A percentile compares a stretch with the other conserved stretches of the same genome.
Evolutionary conservation across 2,329 filamentous ascomycete species (phyloP).

Genomic region (Ophiocordyceps sinensis): DNA sequence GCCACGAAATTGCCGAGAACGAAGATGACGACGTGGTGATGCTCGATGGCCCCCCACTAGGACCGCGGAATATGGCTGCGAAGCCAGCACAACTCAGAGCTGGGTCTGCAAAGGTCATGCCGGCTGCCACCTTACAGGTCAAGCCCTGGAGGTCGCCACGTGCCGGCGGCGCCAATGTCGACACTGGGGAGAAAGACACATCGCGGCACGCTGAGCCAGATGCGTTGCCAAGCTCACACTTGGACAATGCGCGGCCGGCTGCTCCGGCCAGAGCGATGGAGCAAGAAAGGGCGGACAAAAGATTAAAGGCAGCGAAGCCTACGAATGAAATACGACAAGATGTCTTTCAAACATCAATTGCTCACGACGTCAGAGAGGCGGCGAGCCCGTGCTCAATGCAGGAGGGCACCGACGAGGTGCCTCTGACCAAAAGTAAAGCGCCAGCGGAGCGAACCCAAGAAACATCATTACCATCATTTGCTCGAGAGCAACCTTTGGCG

Average conservation of each 20-base stretch:
- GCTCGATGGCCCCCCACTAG: constrained; percentile 1
- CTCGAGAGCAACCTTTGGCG: background rate
- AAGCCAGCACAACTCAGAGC: background rate
- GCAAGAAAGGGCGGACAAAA: no score
- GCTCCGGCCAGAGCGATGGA: no score
- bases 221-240: background rate
- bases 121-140: background rate
- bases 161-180: background rate
- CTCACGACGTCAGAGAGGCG: no score
- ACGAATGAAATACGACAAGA: no score
- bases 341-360: no score
- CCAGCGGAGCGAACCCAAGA: background rate
- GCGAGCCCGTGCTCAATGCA: no score
- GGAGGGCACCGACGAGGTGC: no score
- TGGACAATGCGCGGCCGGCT: background rate
- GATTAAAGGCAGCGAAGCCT: no score
- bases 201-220: background rate
- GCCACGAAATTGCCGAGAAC: background rate
- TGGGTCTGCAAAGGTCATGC: background rate
- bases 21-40: constrained; percentile 4
- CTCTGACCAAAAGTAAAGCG: no score
- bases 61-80: background rate
- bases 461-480: background rate
- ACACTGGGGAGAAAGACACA: background rate
- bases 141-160: background rate